phyloP scores from a whole-genome alignment of 2,329 filamentous ascomycete species.

The Thielaviopsis musarum region DNA sequence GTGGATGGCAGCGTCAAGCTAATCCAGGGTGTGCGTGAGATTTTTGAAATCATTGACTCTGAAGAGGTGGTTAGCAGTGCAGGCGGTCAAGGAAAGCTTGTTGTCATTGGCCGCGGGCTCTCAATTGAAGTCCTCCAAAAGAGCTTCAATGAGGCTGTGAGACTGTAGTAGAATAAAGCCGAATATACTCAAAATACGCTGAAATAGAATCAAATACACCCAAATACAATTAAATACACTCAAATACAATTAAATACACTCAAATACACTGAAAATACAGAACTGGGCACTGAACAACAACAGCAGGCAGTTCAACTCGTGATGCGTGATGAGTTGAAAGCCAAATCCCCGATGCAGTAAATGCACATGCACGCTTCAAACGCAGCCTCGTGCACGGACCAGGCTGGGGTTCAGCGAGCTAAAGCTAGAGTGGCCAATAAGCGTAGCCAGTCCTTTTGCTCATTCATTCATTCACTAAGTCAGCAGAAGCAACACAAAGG shows the following conservation, averaged over 20 bases:
- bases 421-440: constrained; percentile 1
- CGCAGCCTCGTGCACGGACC: constrained; percentile 8
- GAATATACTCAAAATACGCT: no score
- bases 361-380: not conserved
- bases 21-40: constrained; percentile 78
- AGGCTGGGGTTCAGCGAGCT: not conserved
- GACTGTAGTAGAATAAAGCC: not conserved
- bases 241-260: not conserved
- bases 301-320: no score
- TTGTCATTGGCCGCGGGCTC: constrained; percentile 45
- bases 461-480: not conserved
- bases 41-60: constrained; percentile 77
- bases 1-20: constrained; percentile 51
- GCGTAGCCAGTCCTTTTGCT: not conserved
- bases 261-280: not conserved
- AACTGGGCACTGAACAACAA: no score
- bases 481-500: not conserved
- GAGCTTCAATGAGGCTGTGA: constrained; percentile 20
- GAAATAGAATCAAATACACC: constrained; percentile 15
- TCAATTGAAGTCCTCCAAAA: constrained; percentile 32
- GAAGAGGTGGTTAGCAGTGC: constrained; percentile 18
- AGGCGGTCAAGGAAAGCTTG: constrained; percentile 35
- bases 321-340: no score
- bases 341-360: not conserved
- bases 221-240: not conserved